These are phyloP conservation scores for Camelina neglecta DNA, from an alignment of 345 rosid genomes.

Conservation along the genomic window DNA sequence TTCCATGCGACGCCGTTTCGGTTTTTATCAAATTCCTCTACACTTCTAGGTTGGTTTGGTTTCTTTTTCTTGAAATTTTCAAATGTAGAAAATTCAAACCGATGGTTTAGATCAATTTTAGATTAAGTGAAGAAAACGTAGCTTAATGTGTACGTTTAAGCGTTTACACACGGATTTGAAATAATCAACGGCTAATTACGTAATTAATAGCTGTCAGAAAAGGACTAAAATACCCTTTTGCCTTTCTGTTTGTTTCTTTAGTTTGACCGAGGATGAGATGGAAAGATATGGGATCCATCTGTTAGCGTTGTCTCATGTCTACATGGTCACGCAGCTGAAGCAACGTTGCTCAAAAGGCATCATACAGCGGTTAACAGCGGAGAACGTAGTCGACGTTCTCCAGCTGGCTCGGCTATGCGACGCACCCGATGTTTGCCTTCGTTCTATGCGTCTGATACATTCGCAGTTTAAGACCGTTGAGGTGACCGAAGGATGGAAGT, in stretches of 20 bases:
- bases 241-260: slow-evolving; percentile 22
- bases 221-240: slow-evolving; percentile 19
- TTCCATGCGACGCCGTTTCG: slow-evolving; percentile 79
- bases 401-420: slow-evolving; percentile 82
- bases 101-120: not conserved
- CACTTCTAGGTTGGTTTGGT: slow-evolving; percentile 62
- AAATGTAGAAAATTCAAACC: not conserved
- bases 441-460: slow-evolving; percentile 60
- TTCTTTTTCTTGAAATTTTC: not conserved
- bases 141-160: not conserved
- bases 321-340: slow-evolving; percentile 69
- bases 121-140: no score
- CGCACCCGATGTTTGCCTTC: slow-evolving; percentile 71
- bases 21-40: slow-evolving; percentile 68
- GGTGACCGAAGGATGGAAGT: slow-evolving; percentile 79
- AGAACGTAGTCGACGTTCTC: slow-evolving; percentile 78
- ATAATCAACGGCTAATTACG: slow-evolving; percentile 27
- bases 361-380: slow-evolving; percentile 54
- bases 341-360: slow-evolving; percentile 61
- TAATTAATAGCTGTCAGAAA: not conserved
- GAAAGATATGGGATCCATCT: slow-evolving; percentile 76
- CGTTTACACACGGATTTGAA: not conserved
- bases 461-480: slow-evolving; percentile 60
- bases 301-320: slow-evolving; percentile 77
- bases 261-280: slow-evolving; percentile 68